Base-by-base conservation (phyloP, 1,139 yeast genomes). In the Petasospora fabianii region DNA sequence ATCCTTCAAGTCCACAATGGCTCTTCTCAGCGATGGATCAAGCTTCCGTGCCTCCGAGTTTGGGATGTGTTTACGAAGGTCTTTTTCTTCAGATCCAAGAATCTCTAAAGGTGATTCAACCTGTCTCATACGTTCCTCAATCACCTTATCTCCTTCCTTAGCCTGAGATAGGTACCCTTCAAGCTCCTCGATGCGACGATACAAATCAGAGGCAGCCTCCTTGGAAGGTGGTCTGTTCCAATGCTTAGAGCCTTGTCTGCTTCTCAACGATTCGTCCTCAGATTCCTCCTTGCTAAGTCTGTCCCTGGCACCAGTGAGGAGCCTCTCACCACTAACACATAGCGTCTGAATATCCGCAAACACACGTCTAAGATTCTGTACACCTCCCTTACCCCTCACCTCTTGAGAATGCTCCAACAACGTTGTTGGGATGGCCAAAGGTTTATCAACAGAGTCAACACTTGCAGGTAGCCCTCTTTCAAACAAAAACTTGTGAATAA, bases 381-480 rank as follows among this genome's bases (percentile, higher is more conserved):
- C 47, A 0, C 90, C 92, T 0, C 90, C 87, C 24, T 63, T 52
- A 0, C 71, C 56, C n/a, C 66, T 60, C 4, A 85, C 65, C 30
- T 76, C 80, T 32, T 73, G 75, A 3, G 77, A 69, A 49, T 80
- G 82, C 13, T 69, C 69, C 2, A 74, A 41, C 1, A 85, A 64
- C 3, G 77, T 68, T 7, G 69, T 69, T 0, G 95, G 95, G 3
- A 83, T 53, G 17, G 74, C 73, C 40, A 78, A 76, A 0, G 88
- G 87, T 41, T 71, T 74, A 44, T 79, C 78, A 2, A 80, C 58
- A 0, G 84, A 67, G 42, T 83, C 90, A 10, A 85, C 62, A 0
- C 83, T 65, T 0, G 85, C 80, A 0, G 87, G 85, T 1, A 85
- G 60, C 21, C 68, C 66, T 21, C 73, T 54, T 22, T 69, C 75